Percentiles rank a stretch among this genome's conserved stretches.
Conservation (phyloP, 2,329 filamentous ascomycete species). For the Xylaria sp. region DNA sequence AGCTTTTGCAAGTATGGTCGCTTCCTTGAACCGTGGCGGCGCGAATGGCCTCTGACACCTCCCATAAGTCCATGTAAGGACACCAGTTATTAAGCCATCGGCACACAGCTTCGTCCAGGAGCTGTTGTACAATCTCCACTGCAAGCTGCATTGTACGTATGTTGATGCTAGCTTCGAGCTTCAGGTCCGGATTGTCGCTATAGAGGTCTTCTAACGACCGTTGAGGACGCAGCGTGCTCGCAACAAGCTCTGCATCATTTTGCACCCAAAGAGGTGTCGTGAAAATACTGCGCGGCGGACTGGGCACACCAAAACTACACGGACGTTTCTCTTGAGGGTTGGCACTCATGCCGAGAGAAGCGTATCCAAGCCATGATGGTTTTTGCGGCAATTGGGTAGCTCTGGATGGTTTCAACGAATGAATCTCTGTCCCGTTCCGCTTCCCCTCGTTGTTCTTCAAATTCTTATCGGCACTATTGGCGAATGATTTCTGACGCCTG, state of each 20-base stretch:
- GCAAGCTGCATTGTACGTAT: constrained; percentile 12
- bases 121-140: constrained; percentile 15
- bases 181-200: constrained; percentile 29
- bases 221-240: neutral
- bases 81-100: constrained; percentile 34
- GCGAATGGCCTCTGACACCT: constrained; percentile 22
- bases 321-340: neutral
- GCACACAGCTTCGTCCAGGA: constrained; percentile 28
- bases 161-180: constrained; percentile 20
- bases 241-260: neutral
- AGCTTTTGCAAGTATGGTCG: neutral
- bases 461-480: neutral
- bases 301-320: constrained; percentile 5
- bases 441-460: neutral
- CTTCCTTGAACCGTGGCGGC: neutral
- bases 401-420: neutral
- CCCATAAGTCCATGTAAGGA: constrained; percentile 20
- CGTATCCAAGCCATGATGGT: neutral
- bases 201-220: constrained; percentile 32
- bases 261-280: neutral
- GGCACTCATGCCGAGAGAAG: neutral
- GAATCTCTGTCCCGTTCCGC: neutral
- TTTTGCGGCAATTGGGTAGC: neutral
- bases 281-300: neutral
- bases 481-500: neutral